Conservation (phyloP, 2,329 filamentous ascomycete species). For the Botrytis byssoidea region DNA sequence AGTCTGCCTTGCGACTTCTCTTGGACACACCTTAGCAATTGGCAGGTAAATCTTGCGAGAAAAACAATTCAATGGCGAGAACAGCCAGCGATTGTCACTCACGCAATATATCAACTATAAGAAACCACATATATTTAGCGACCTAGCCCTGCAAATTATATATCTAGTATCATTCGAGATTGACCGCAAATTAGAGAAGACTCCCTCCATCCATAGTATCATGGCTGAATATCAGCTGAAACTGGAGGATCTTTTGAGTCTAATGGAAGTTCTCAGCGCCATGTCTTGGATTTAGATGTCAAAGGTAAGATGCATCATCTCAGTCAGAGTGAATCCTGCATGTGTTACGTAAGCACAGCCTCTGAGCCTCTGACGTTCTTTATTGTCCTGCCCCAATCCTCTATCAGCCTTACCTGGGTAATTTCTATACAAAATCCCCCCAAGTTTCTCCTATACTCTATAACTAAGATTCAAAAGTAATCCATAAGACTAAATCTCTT, state of each 20-base stretch:
- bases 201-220: not conserved
- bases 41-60: not conserved
- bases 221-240: not conserved
- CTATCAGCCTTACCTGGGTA: not conserved
- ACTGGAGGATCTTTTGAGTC: not conserved
- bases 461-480: no score
- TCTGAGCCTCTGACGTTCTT: not conserved
- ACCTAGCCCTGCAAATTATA: not conserved
- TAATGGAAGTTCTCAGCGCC: not conserved
- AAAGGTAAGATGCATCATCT: slow-evolving; percentile 1
- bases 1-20: not conserved
- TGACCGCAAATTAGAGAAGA: not conserved
- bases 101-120: not conserved
- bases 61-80: not conserved
- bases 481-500: not conserved
- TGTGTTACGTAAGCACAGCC: slow-evolving; percentile 2
- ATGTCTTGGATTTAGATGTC: not conserved
- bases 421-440: not conserved
- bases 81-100: not conserved
- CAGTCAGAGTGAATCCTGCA: not conserved
- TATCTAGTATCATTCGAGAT: not conserved
- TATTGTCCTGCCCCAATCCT: not conserved
- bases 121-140: not conserved
- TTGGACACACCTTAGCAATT: not conserved
- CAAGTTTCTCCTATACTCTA: no score